Evolutionary conservation across 2,329 filamentous ascomycete species (phyloP), one percentile per base, ranked within the genome.

Genomic region (Diaporthe vaccinii): DNA sequence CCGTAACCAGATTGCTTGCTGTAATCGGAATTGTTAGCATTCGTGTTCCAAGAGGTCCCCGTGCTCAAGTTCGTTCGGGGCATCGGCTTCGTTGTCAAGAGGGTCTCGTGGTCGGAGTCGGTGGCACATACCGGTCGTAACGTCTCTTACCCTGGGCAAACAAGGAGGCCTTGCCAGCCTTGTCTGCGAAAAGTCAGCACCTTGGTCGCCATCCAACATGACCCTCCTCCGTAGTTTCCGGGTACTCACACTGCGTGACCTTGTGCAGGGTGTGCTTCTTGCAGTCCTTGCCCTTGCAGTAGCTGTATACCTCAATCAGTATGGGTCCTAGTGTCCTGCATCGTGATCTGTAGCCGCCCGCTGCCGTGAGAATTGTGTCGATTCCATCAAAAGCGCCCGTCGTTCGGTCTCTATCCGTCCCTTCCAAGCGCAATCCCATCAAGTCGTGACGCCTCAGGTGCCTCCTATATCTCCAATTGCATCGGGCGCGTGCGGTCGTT

Each of bases 131-230:
- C 75, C 95, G 93, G 90, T 98, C 95, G 91, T 98, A 98, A 93
- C 96, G 96, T 89, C 96, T 95, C 94, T 98, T 99, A 92, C 96
- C 96, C 93, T 99, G 96, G 78, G 83, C 83, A 80, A 84, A 84
- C 73, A 82, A 74, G 65, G 82, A 83, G 76, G 83, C 83, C 81
- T 82, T 82, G 78, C 81, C 81, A 85, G 93, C 93, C 90, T 96
- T 96, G 92, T 96, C 75, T 76, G 25, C 44, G 22, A 69, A 53
- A 12, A 53, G 59, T 76, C 72, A 76, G 58, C 41, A 74, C 57
- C 36, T 51, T 41, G 22, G 20, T 46, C 44, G 57, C 62, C 67
- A 2, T 31, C 22, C 10, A 17, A 10, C 14, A 25, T 51, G 9
- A 31, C 14, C 14, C 20, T 46, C 14, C 31, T 20, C 15, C 14